Evolutionary conservation across 441 rosid genomes (phyloP), one percentile per base, ranked within the genome.

Genomic region (Bruguiera hainesii): DNA sequence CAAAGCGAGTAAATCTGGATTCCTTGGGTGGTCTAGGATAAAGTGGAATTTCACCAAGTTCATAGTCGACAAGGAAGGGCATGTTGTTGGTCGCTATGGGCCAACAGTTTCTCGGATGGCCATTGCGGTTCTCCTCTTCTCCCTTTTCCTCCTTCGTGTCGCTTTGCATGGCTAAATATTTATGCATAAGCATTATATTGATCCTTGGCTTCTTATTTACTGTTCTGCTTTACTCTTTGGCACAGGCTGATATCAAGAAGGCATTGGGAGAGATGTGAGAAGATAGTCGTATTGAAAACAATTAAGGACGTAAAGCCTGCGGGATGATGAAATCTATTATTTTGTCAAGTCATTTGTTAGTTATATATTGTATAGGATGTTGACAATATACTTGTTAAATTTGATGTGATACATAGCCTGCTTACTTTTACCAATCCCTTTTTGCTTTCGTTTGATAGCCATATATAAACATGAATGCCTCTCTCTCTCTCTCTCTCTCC

Each of bases 31-130:
- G 51, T 86, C 87, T 59, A 76, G 89, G 68, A 89, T 89, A 56
- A 94, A 94, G 66, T 94, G 98, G 99, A 94, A 94, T 72, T 94
- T 94, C 61, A 87, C 98, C 16, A 94, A 94, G 78, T 91, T 94
- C 69, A 71, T 94, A 68, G 83, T 88, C 0, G 73, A 84, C 59
- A 89, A 76, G 78, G 83, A 87, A 68, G 99, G 99, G 33, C 84
- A 80, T 67, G 89, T 86, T 18, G 84, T 88, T 42, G 84, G 76
- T 64, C 82, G 98, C 76, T 85, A 82, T 76, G 84, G 89, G 61
- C 88, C 97, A 15, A 84, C 85, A 2, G 85, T 91, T 25, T 66
- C 83, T 20, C 98, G 96, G 67, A 82, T 89, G 61, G 74, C 82
- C 69, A 76, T 94, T 9, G 90, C 88, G 97, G 97, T 91, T 76